Percentiles rank a stretch among this genome's conserved stretches.
Evolutionary conservation across 2,329 filamentous ascomycete species (phyloP).

Genomic region (Ophiostoma piceae): DNA sequence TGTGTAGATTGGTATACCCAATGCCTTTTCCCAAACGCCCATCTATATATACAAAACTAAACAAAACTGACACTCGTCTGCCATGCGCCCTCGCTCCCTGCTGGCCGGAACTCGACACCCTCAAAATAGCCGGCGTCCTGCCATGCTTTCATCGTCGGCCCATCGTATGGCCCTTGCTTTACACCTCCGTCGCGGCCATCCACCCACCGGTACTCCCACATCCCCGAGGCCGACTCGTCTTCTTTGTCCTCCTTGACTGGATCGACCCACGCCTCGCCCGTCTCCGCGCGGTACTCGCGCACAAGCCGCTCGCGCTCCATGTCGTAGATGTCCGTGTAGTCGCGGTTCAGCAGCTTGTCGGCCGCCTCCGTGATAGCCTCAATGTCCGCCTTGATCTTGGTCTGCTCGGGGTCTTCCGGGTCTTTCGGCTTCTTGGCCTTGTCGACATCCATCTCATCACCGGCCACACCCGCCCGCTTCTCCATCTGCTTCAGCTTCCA

Average conservation of each 20-base stretch:
- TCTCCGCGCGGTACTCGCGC: conserved; percentile 76
- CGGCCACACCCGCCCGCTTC: conserved; percentile 43
- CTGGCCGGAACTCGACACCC: conserved; percentile 71
- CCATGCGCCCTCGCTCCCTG: conserved; percentile 53
- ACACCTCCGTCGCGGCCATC: conserved; percentile 76
- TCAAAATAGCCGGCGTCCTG: conserved; percentile 89
- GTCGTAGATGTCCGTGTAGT: conserved; percentile 87
- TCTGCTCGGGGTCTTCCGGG: conserved; percentile 63
- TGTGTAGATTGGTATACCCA: background rate
- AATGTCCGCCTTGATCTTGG: conserved; percentile 65
- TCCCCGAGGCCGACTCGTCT: conserved; percentile 32
- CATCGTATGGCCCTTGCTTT: conserved; percentile 83
- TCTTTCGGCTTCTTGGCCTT: conserved; percentile 52
- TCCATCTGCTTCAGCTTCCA: conserved; percentile 56
- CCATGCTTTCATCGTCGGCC: conserved; percentile 83
- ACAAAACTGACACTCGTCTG: conserved; percentile 38
- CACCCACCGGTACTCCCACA: conserved; percentile 92
- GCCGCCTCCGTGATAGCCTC: conserved; percentile 82
- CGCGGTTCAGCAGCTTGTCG: conserved; percentile 76
- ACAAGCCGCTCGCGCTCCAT: conserved; percentile 77
- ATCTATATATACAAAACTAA: conserved; percentile 14
- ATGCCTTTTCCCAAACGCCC: background rate
- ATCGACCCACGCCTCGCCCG: conserved; percentile 75
- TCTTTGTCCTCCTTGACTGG: conserved; percentile 27
- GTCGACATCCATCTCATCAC: conserved; percentile 68